phyloP scores from a whole-genome alignment of 805 yeast species.

The Metschnikowia koreensis region DNA sequence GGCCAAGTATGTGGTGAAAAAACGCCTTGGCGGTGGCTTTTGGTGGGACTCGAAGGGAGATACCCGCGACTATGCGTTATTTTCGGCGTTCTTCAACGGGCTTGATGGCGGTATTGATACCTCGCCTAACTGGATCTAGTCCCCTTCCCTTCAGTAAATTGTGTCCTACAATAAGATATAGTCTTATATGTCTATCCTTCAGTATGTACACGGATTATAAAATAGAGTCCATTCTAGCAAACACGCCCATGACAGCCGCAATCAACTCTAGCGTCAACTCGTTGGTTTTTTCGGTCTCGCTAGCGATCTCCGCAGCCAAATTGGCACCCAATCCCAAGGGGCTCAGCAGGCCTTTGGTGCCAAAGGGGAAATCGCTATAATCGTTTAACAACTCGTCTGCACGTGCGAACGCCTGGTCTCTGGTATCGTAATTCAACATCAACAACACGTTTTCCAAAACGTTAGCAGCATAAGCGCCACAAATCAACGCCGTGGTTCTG shows the following conservation, averaged over 20 bases:
- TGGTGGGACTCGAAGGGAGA: constrained; percentile 96
- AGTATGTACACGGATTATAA: constrained; percentile 39
- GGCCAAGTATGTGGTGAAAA: constrained; percentile 52
- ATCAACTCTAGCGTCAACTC: constrained; percentile 81
- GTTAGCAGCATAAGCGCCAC: constrained; percentile 93
- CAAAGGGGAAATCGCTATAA: constrained; percentile 83
- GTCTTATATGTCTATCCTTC: not conserved
- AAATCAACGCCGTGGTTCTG: constrained; percentile 77
- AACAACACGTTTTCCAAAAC: constrained; percentile 87
- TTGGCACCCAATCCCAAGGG: constrained; percentile 72
- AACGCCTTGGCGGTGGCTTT: constrained; percentile 76
- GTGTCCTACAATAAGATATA: not conserved
- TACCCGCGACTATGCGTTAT: constrained; percentile 39
- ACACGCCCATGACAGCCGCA: constrained; percentile 89
- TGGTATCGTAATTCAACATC: constrained; percentile 74
- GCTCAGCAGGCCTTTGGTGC: constrained; percentile 47
- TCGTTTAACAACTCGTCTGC: constrained; percentile 89
- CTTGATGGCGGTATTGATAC: constrained; percentile 4
- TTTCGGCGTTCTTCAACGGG: constrained; percentile 25
- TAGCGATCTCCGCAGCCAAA: constrained; percentile 53
- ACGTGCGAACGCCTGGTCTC: constrained; percentile 88
- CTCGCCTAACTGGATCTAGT: not conserved
- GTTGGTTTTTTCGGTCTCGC: constrained; percentile 51
- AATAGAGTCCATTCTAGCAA: constrained; percentile 88
- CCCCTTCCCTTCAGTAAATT: not conserved